These are phyloP conservation scores for Adansonia digitata DNA, from an alignment of 345 rosid genomes.

Conservation along the genomic window DNA sequence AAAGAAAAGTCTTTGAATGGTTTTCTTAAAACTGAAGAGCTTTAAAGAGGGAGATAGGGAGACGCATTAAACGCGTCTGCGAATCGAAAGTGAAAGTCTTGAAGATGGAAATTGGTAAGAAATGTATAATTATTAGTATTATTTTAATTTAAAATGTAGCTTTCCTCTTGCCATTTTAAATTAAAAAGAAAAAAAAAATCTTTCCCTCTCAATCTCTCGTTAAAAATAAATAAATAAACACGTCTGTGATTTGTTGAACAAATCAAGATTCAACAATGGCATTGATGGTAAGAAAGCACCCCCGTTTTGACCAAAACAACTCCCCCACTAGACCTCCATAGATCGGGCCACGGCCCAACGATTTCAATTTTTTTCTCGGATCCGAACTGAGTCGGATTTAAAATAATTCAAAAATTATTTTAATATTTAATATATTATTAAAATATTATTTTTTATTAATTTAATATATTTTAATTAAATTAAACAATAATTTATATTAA, in stretches of 20 bases:
- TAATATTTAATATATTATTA: too few relatives aligned
- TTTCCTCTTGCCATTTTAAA: background rate
- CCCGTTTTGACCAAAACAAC: too few relatives aligned
- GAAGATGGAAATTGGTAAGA: background rate
- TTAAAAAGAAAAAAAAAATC: background rate
- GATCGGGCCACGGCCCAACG: too few relatives aligned
- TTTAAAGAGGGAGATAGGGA: background rate
- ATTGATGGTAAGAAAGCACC: background rate
- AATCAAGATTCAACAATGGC: background rate
- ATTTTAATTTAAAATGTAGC: background rate
- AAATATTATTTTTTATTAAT: too few relatives aligned
- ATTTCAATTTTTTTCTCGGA: too few relatives aligned
- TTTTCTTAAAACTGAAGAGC: background rate
- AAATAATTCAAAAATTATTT: too few relatives aligned
- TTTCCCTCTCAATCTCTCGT: background rate
- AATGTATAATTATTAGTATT: background rate
- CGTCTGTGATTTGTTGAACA: too few relatives aligned
- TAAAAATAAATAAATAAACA: too few relatives aligned
- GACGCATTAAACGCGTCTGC: slow-evolving; percentile 8
- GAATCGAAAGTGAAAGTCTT: slow-evolving; percentile 2
- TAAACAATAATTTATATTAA: too few relatives aligned
- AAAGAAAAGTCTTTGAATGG: background rate
- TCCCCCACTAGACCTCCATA: too few relatives aligned
- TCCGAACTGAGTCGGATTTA: too few relatives aligned
- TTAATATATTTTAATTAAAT: too few relatives aligned